Evolutionary conservation across 2,329 filamentous ascomycete genomes (phyloP).

Genomic region (Alternaria arborescens): DNA sequence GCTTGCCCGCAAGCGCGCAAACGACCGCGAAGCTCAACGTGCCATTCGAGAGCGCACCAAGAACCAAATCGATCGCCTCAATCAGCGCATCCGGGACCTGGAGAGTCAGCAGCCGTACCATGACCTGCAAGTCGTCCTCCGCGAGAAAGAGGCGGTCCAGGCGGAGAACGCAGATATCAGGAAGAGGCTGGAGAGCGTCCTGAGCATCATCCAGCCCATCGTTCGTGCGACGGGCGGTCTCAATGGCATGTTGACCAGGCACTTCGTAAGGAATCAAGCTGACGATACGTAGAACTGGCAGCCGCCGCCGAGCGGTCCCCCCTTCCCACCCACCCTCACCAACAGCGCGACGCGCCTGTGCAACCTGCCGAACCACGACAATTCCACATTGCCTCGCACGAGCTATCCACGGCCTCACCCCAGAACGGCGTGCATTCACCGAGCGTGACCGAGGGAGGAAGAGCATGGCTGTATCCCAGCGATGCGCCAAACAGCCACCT

Average conservation of each 20-base stretch:
- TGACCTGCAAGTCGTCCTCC: constrained; percentile 78
- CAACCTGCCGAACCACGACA: constrained; percentile 30
- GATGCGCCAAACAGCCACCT: constrained; percentile 47
- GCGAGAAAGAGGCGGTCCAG: constrained; percentile 79
- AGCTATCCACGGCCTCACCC: constrained; percentile 23
- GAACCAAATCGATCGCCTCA: constrained; percentile 77
- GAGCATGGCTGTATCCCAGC: constrained; percentile 44
- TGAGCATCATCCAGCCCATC: constrained; percentile 70
- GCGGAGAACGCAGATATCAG: constrained; percentile 83
- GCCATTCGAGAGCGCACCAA: constrained; percentile 85
- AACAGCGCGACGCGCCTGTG: constrained; percentile 19
- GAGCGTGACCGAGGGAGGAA: constrained; percentile 28
- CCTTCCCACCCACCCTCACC: constrained; percentile 44
- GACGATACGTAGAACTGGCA: constrained; percentile 53
- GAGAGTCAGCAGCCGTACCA: constrained; percentile 83
- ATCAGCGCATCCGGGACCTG: constrained; percentile 76
- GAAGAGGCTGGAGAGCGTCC: constrained; percentile 69
- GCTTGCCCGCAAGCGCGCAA: constrained; percentile 87
- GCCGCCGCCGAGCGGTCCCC: constrained; percentile 59
- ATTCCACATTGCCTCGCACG: constrained; percentile 33
- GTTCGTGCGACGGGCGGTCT: constrained; percentile 55
- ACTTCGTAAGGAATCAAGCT: constrained; percentile 11
- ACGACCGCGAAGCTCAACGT: constrained; percentile 87
- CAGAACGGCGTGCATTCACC: constrained; percentile 42
- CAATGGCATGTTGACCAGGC: constrained; percentile 50